Base-by-base conservation (phyloP, 1,139 yeast genomes). In the Hansenula lynferdii region DNA sequence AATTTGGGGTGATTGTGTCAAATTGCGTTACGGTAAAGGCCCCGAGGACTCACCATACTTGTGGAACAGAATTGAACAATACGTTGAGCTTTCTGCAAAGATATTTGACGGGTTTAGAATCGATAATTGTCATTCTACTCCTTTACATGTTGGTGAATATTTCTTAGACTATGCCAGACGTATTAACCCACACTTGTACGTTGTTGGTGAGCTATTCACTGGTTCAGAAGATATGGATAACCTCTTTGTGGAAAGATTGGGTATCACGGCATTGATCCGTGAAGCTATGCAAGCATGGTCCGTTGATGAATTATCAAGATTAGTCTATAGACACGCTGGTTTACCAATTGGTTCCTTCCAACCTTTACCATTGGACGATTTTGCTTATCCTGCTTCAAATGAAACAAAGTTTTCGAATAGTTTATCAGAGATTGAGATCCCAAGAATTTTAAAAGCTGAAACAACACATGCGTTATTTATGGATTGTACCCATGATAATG, bases 281-380 rank as follows among this genome's bases (percentile, higher is more conserved):
- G 98, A 92, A 60, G 97, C 97, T 1, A 90, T 92, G 96, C 97
- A 89, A 65, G 94, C 97, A 3, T 83, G 94, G 81, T 79, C 82
- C 16, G 94, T 85, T 11, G 81, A 76, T 30, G 98, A 92, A 57
- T 71, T 92, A 28, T 87, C 97, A 1, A 70, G 94, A 42, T 70
- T 90, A 42, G 85, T 92, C 23, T 96, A 90, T 58, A 77, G 81
- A 51, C 95, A 92, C 60, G 97, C 97, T 29, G 97, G 98, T 6
- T 70, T 89, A 50, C 97, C 97, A 32, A 85, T 92, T 58, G 98
- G 98, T 4, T 87, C 97, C 0, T 81, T 84, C 51, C 75, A 77
- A 39, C 82, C 85, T 76, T 63, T 83, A 35, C 90, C 92, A 1
- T 65, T 83, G 50, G 89, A 83, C 54, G 81, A 77, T 39, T 73